Base-by-base conservation (phyloP, 129 eudicot genomes). In the Lonicera japonica region DNA sequence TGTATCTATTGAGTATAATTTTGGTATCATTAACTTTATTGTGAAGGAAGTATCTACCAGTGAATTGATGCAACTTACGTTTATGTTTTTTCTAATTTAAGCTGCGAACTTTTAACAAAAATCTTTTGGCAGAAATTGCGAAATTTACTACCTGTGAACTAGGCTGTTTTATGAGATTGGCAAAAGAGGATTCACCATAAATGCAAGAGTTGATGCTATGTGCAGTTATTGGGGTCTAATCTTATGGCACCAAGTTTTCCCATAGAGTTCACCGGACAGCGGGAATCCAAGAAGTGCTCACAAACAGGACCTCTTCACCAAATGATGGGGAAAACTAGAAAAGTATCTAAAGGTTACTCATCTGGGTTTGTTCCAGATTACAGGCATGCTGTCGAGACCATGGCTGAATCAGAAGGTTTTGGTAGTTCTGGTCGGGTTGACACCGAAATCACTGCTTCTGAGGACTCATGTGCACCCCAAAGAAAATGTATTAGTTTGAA, bases 271-370 rank as follows among this genome's bases (percentile, higher is more conserved):
- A 61, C 60, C 51, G 96, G 90, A 61, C 79, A 77, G 20, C 69
- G 75, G 70, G 80, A 80, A 64, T 73, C 76, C 13, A 77, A 66
- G 47, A 69, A 71, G 65, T 69, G 21, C 41, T 71, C 65, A 4
- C 72, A 66, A 67, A 54, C 29, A 22, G 64, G 46, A n/a, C n/a
- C n/a, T 38, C 25, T 18, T 18, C 59, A 67, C 50, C 76, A 17
- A 43, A 75, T 76, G 86, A 86, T 79, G 86, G 95, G 97, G 59
- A 90, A 90, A 75, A 73, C 89, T 0, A 73, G 89, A 56, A 90
- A 90, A 45, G 83, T 86, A 65, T 75, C 91, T 0, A 81, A 83
- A 59, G 89, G 92, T 5, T 58, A 74, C 36, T 64, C 86, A 0
- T 46, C 67, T 21, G 86, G 82, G 29, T 73, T 83, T 67, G 88